Conservation (phyloP, 495 filamentous ascomycete genomes). For the Aspergillus conjunctus region DNA sequence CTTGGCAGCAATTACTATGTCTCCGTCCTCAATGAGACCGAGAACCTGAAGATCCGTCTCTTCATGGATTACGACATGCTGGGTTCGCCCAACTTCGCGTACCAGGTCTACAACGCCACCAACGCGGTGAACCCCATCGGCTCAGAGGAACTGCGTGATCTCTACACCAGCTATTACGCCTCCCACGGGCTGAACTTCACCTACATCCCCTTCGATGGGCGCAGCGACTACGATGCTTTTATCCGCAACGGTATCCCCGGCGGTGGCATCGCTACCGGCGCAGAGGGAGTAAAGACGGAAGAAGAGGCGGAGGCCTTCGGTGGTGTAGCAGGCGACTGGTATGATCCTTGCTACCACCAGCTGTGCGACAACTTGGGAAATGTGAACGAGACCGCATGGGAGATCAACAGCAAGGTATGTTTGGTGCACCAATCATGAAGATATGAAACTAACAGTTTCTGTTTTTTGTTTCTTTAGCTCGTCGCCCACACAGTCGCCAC, state of each 20-base stretch:
- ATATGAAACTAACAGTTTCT: slow-evolving; percentile 3
- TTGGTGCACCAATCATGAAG: not conserved
- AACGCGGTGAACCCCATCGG: slow-evolving; percentile 62
- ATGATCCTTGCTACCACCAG: slow-evolving; percentile 66
- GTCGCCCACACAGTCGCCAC: slow-evolving; percentile 65
- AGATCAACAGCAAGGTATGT: slow-evolving; percentile 57
- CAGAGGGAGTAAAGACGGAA: slow-evolving; percentile 65
- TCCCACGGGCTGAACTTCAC: slow-evolving; percentile 44
- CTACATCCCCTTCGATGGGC: slow-evolving; percentile 61
- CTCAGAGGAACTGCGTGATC: slow-evolving; percentile 60
- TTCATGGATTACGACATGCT: slow-evolving; percentile 81
- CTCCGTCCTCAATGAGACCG: slow-evolving; percentile 46
- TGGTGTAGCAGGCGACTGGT: slow-evolving; percentile 59
- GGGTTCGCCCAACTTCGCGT: slow-evolving; percentile 65
- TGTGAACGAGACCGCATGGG: slow-evolving; percentile 45
- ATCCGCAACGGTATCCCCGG: slow-evolving; percentile 61
- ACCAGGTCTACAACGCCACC: slow-evolving; percentile 67
- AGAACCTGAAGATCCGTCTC: slow-evolving; percentile 58
- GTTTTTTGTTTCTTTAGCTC: slow-evolving; percentile 33
- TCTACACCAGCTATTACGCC: slow-evolving; percentile 62
- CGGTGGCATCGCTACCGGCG: slow-evolving; percentile 70
- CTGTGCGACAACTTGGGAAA: slow-evolving; percentile 60
- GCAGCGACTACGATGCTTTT: slow-evolving; percentile 69
- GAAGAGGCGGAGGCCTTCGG: slow-evolving; percentile 58
- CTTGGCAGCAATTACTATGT: slow-evolving; percentile 64